A percentile compares a stretch with the other conserved stretches of the same genome.
Evolutionary conservation across 2,329 filamentous ascomycete species (phyloP).

Genomic region (Cercospora sesami): DNA sequence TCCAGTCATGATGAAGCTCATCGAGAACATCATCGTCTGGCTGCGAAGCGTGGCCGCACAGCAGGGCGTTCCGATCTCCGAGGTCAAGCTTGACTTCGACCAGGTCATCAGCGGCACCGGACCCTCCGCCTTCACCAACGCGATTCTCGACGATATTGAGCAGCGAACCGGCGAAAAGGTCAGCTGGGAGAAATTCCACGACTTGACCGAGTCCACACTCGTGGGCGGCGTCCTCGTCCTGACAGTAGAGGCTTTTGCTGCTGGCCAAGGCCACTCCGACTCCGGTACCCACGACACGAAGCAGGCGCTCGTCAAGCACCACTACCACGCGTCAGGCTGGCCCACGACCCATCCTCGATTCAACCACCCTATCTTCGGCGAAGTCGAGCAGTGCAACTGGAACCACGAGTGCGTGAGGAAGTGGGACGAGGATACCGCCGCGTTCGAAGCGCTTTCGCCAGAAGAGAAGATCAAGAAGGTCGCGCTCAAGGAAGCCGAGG

Average conservation of each 20-base stretch:
- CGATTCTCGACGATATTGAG: slow-evolving; percentile 66
- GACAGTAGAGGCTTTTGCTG: slow-evolving; percentile 70
- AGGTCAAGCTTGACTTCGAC: slow-evolving; percentile 69
- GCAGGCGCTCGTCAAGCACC: slow-evolving; percentile 68
- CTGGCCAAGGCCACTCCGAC: slow-evolving; percentile 71
- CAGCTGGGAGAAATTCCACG: slow-evolving; percentile 66
- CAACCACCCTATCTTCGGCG: slow-evolving; percentile 67
- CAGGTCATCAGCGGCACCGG: slow-evolving; percentile 73
- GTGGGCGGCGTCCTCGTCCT: slow-evolving; percentile 66
- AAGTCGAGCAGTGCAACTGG: slow-evolving; percentile 73
- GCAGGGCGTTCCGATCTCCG: slow-evolving; percentile 59
- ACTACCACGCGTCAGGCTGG: slow-evolving; percentile 74
- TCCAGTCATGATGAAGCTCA: slow-evolving; percentile 66
- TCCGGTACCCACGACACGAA: slow-evolving; percentile 68
- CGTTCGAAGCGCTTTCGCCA: slow-evolving; percentile 59
- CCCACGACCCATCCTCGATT: slow-evolving; percentile 65
- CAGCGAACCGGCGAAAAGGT: slow-evolving; percentile 48
- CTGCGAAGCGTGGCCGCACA: slow-evolving; percentile 59
- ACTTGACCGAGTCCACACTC: slow-evolving; percentile 64
- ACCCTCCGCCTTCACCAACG: slow-evolving; percentile 67
- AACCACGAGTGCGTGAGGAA: slow-evolving; percentile 61
- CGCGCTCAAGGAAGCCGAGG: slow-evolving; percentile 29
- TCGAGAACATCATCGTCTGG: slow-evolving; percentile 69
- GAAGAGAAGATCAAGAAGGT: slow-evolving; percentile 60
- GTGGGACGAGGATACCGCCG: slow-evolving; percentile 66